phyloP scores from a whole-genome alignment of 2,329 filamentous ascomycete genomes.

The Hypoxylon sp. region DNA sequence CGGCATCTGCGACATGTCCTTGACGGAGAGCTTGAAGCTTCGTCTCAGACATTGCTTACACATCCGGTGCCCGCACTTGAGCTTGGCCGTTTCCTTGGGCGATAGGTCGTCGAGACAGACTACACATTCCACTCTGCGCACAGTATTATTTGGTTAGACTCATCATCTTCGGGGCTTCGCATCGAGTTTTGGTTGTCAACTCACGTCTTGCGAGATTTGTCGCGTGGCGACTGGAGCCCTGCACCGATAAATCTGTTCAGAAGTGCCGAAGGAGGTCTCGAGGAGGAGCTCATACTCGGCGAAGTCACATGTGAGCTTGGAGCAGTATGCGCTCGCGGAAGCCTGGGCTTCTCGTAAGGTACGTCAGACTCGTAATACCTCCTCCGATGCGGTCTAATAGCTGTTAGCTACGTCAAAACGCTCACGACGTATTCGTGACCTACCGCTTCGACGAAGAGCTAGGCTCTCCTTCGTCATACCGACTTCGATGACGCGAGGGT shows the following conservation, averaged over 20 bases:
- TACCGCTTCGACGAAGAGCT: constrained; percentile 45
- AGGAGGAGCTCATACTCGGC: constrained; percentile 49
- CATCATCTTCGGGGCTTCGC: constrained; percentile 35
- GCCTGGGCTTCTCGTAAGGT: constrained; percentile 44
- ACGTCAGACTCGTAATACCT: constrained; percentile 47
- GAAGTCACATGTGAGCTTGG: constrained; percentile 47
- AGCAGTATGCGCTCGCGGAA: constrained; percentile 47
- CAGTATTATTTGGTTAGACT: constrained; percentile 24
- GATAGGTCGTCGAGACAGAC: constrained; percentile 76
- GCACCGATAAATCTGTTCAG: constrained; percentile 46
- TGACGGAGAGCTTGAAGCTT: constrained; percentile 77
- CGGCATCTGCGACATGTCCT: constrained; percentile 82
- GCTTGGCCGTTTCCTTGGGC: constrained; percentile 68
- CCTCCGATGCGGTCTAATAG: constrained; percentile 36
- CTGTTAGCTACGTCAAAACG: constrained; percentile 22
- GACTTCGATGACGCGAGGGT: constrained; percentile 34
- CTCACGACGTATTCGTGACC: constrained; percentile 19
- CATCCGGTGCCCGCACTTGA: constrained; percentile 83
- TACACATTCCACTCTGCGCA: constrained; percentile 71
- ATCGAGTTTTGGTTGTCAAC: constrained; percentile 22
- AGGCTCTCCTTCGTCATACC: constrained; percentile 38
- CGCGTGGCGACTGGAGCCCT: constrained; percentile 38
- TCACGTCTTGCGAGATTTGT: constrained; percentile 43
- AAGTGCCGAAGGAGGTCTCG: constrained; percentile 47
- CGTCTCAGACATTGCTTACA: constrained; percentile 79